Conservation (phyloP, 306 rosid species). For the Betula pendula region DNA sequence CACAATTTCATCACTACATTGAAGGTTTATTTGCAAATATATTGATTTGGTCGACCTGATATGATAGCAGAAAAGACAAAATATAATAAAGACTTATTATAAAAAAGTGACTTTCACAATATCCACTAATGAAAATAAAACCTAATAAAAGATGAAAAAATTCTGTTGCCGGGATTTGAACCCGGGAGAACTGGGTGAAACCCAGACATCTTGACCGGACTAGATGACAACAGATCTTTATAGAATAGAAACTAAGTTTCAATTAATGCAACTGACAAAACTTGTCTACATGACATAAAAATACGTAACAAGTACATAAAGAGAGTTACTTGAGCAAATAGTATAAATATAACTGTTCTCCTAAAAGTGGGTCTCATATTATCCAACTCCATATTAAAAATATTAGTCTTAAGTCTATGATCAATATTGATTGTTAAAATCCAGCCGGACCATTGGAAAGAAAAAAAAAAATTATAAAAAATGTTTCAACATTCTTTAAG, state of each 20-base stretch:
- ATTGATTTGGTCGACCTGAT: too few relatives aligned
- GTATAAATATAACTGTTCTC: too few relatives aligned
- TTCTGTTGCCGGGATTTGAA: constrained; percentile 64
- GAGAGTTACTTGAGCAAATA: background rate
- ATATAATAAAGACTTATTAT: too few relatives aligned
- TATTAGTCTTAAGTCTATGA: too few relatives aligned
- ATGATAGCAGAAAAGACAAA: too few relatives aligned
- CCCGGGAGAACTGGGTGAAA: constrained; percentile 58
- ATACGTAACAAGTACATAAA: background rate
- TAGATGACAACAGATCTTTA: constrained; percentile 55
- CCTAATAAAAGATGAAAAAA: constrained; percentile 7
- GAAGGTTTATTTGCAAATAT: too few relatives aligned
- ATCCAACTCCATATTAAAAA: too few relatives aligned
- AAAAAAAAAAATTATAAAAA: too few relatives aligned
- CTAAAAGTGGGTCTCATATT: too few relatives aligned
- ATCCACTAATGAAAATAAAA: background rate
- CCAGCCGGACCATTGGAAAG: background rate
- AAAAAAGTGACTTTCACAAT: background rate
- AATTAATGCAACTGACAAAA: background rate
- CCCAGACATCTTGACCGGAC: constrained; percentile 67
- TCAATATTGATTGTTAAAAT: background rate
- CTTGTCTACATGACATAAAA: background rate
- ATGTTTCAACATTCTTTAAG: too few relatives aligned
- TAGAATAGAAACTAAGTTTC: background rate
- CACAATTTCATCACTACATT: too few relatives aligned